These are phyloP conservation scores for Curvularia spicifera DNA, from an alignment of 2,329 filamentous ascomycete genomes.

Conservation along the genomic window DNA sequence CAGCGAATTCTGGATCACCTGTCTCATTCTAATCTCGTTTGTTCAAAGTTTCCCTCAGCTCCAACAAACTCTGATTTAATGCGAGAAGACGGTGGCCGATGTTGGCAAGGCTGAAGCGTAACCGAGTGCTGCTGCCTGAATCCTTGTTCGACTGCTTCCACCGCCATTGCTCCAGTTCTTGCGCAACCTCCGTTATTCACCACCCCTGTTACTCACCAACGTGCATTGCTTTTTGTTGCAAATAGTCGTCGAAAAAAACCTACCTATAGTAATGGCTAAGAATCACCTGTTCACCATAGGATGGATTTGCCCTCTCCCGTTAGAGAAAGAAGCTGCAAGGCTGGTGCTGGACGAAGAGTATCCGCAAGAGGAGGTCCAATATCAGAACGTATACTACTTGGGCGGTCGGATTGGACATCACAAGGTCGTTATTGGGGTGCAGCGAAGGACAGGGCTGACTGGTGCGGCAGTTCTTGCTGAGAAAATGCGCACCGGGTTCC, in stretches of 20 bases:
- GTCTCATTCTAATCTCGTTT: too few relatives aligned
- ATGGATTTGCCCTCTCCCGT: conserved; percentile 44
- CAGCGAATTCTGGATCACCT: too few relatives aligned
- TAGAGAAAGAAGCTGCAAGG: conserved; percentile 40
- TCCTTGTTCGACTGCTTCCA: not conserved
- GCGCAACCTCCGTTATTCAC: not conserved
- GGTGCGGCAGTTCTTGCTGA: conserved; percentile 16
- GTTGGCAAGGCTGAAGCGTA: too few relatives aligned
- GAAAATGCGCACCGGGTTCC: conserved; percentile 23
- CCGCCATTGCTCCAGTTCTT: not conserved
- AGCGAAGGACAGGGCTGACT: conserved; percentile 13
- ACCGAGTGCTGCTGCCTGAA: not conserved
- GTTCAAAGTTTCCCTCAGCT: too few relatives aligned
- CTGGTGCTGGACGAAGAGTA: conserved; percentile 42
- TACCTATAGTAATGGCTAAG: conserved; percentile 1
- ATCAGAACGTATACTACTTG: conserved; percentile 13
- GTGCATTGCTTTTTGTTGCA: not conserved
- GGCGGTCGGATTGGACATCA: conserved; percentile 19
- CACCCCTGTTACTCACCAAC: not conserved
- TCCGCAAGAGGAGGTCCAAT: conserved; percentile 13
- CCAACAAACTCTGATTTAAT: too few relatives aligned
- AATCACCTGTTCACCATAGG: conserved; percentile 36
- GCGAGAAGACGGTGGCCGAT: too few relatives aligned
- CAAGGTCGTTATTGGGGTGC: conserved; percentile 21
- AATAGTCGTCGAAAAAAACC: not conserved